These are phyloP conservation scores for Beauveria rudraprayagi DNA, from an alignment of 2,329 filamentous ascomycete genomes.

Conservation along the genomic window DNA sequence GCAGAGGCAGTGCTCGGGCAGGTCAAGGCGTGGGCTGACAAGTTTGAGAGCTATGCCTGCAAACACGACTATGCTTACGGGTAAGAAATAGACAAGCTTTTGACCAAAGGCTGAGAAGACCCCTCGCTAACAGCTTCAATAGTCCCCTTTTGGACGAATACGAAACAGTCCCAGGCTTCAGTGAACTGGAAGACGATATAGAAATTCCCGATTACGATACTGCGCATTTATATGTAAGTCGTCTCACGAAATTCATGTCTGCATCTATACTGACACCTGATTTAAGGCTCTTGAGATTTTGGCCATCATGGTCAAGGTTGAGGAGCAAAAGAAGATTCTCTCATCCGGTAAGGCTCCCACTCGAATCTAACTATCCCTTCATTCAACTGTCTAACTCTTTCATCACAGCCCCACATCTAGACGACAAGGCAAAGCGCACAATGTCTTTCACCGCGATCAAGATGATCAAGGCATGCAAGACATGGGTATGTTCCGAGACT, in stretches of 20 bases:
- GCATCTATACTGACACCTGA: background rate
- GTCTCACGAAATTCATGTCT: background rate
- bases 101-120: background rate
- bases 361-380: too few relatives aligned
- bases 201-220: background rate
- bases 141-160: background rate
- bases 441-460: background rate
- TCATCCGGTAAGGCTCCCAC: background rate
- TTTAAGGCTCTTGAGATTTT: background rate
- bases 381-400: background rate
- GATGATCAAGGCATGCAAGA: background rate
- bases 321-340: background rate
- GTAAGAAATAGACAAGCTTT: background rate
- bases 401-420: background rate
- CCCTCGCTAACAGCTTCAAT: background rate
- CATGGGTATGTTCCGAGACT: background rate
- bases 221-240: background rate
- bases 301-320: background rate
- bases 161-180: background rate
- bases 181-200: background rate
- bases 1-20: background rate
- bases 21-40: background rate
- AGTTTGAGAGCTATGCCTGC: background rate
- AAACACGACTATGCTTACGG: background rate
- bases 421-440: background rate